Base-by-base conservation (phyloP, 768 basidiomycete genomes). In the Pisolithus marmoratus region DNA sequence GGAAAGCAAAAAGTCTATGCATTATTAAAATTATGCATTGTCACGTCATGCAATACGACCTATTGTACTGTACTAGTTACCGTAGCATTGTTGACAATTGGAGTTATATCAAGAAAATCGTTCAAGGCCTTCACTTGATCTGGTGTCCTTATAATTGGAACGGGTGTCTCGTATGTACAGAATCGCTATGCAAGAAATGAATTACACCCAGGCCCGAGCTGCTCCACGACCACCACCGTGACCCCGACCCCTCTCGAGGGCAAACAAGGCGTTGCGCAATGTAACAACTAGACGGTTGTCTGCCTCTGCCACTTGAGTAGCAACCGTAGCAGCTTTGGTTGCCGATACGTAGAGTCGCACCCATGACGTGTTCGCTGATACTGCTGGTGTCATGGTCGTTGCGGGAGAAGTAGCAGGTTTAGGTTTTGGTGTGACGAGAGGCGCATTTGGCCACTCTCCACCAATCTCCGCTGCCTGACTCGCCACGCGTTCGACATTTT, bases 401-500 rank as follows among this genome's bases (percentile, higher is more conserved):
- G 72, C 68, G 1, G 72, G 60, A 19, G 72, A 55, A 8, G 68
- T 54, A 12, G 60, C 59, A 4, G 66, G 58, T 38, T 68, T 70
- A 4, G 73, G 58, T 48, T 78, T 76, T 11, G 74, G 66, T 1
- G 76, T 46, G 0, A 77, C 58, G 20, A 77, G 65, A 2, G 74
- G 70, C 1, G 75, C 70, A 54, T n/a, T 74, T 80, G 2, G 82
- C 79, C 5, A 94, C 67, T 85, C 85, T 20, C 86, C 83, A 1
- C 84, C 82, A 20, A 90, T 63, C 0, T 92, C 92, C n/a, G 90
- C 89, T 5, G 90, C 90, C 63, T 90, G 90, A 57, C 84, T 86
- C 22, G 92, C 92, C 6, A 89, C 87, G 87, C 87, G 65, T 95
- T 92, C 31, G 86, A 87, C 84, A 94, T 84, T 65, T 90, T 92